A percentile compares a stretch with the other conserved stretches of the same genome.
Conservation (phyloP, 163 green algal genomes). For the Scenedesmus sp. region DNA sequence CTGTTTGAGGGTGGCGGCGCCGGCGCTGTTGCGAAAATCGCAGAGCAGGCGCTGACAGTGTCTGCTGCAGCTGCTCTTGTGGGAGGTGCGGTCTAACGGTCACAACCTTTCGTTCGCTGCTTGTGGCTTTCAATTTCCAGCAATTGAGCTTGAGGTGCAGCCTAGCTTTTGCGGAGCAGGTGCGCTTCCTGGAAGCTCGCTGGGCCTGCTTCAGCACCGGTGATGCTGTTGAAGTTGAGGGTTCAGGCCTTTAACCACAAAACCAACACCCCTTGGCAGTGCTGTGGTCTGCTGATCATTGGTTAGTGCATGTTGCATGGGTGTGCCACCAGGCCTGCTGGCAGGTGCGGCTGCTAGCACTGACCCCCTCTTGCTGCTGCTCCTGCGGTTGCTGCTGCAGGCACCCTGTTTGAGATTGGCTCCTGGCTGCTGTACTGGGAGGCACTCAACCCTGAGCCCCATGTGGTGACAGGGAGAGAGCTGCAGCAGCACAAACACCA, state of each 20-base stretch:
- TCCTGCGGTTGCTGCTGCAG: slow-evolving; percentile 11
- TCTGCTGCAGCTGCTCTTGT: slow-evolving; percentile 18
- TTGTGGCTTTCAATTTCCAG: too few relatives aligned
- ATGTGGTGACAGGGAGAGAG: slow-evolving; percentile 28
- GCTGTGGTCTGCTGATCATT: too few relatives aligned
- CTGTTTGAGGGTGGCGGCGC: not conserved
- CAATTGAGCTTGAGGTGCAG: too few relatives aligned
- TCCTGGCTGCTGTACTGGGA: slow-evolving; percentile 49
- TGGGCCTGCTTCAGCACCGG: not conserved
- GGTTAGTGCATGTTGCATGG: not conserved
- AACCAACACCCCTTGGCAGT: not conserved
- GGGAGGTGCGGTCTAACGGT: slow-evolving; percentile 1
- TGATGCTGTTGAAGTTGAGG: not conserved
- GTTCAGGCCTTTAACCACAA: not conserved
- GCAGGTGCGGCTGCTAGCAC: not conserved
- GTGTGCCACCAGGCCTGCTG: not conserved
- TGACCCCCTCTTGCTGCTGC: not conserved
- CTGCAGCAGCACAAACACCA: not conserved
- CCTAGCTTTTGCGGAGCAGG: too few relatives aligned
- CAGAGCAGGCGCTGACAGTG: not conserved
- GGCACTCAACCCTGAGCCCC: slow-evolving; percentile 32
- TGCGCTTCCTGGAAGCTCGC: too few relatives aligned
- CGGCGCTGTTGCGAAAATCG: not conserved
- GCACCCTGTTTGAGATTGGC: slow-evolving; percentile 44
- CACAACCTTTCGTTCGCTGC: too few relatives aligned